Evolutionary conservation across 306 rosid genomes (phyloP).

Genomic region (Acacia acuminata): DNA sequence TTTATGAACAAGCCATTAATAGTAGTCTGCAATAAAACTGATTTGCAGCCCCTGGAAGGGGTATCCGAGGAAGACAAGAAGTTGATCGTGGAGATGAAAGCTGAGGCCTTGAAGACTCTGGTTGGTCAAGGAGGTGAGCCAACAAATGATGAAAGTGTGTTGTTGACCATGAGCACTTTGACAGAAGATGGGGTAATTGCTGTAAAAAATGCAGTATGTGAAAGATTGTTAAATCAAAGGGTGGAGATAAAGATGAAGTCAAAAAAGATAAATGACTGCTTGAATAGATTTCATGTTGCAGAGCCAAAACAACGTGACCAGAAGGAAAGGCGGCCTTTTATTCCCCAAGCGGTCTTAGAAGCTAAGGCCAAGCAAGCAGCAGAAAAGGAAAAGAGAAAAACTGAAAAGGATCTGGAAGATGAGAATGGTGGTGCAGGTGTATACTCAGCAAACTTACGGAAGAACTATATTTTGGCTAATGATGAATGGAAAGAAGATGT

Average conservation of each 20-base stretch:
- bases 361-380: constrained; percentile 64
- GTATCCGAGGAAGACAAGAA: constrained; percentile 79
- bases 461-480: constrained; percentile 66
- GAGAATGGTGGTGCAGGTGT: constrained; percentile 97
- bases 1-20: constrained; percentile 59
- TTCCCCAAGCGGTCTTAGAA: constrained; percentile 75
- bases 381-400: constrained; percentile 61
- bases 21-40: constrained; percentile 74
- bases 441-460: constrained; percentile 77
- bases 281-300: constrained; percentile 85
- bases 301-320: constrained; percentile 77
- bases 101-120: constrained; percentile 78
- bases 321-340: constrained; percentile 78
- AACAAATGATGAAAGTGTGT: constrained; percentile 54
- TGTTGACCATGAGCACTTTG: constrained; percentile 86
- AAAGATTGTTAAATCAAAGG: constrained; percentile 76
- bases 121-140: constrained; percentile 81
- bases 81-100: constrained; percentile 77
- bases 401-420: constrained; percentile 78
- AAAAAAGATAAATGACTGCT: constrained; percentile 70
- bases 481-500: constrained; percentile 92
- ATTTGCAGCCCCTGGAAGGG: constrained; percentile 77
- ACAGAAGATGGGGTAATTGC: constrained; percentile 82
- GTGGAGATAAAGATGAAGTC: constrained; percentile 87
- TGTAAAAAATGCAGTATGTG: constrained; percentile 87